A percentile compares a stretch with the other conserved stretches of the same genome.
phyloP scores from a whole-genome alignment of 192 early-diverging fungal genomes.

The Backusella tarrabulga region DNA sequence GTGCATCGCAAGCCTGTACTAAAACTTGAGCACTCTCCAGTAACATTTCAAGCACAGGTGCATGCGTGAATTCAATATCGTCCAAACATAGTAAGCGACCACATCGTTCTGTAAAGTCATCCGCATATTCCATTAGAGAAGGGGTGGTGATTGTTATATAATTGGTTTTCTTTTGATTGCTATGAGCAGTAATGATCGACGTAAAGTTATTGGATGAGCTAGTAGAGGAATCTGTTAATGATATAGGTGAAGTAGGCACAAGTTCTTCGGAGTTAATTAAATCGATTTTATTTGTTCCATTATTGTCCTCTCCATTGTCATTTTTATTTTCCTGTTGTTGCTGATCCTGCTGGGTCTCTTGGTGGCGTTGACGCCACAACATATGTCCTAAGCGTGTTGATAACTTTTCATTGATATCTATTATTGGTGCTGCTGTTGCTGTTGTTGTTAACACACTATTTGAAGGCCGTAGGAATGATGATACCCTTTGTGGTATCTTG shows the following conservation, averaged over 20 bases:
- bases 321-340: too few species aligned
- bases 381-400: neutral
- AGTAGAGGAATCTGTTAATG: neutral
- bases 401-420: neutral
- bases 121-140: neutral
- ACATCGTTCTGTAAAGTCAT: neutral
- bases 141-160: neutral
- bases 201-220: neutral
- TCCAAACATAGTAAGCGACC: neutral
- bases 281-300: neutral
- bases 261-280: neutral
- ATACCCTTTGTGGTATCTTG: conserved; percentile 10
- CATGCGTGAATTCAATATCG: neutral
- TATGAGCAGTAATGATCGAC: neutral
- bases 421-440: neutral
- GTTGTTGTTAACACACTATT: neutral
- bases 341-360: too few species aligned
- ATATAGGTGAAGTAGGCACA: neutral
- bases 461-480: neutral
- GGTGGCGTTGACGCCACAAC: neutral
- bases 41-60: neutral
- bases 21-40: neutral
- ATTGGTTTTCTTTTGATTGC: neutral
- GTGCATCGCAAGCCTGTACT: neutral
- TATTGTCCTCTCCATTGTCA: too few species aligned